These are phyloP conservation scores for Ustilago esculenta DNA, from an alignment of 1,284 basidiomycete species.

Conservation along the genomic window DNA sequence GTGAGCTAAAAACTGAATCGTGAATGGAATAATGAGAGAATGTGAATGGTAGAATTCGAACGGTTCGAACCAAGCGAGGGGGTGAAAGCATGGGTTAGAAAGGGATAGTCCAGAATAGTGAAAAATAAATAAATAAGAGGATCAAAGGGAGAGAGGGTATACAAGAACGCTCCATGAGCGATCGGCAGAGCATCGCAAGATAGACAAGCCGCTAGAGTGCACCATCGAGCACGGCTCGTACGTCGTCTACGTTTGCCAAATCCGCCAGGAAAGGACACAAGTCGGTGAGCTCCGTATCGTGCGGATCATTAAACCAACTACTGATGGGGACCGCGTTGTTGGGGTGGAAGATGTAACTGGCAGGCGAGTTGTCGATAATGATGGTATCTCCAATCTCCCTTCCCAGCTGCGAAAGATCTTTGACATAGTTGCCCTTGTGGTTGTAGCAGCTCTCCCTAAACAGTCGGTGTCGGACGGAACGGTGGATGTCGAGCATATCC, in stretches of 20 bases:
- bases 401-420: slow-evolving; percentile 96
- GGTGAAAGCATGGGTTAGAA: too few relatives aligned
- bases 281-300: slow-evolving; percentile 93
- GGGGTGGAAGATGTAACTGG: slow-evolving; percentile 98
- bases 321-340: slow-evolving; percentile 99
- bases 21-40: too few relatives aligned
- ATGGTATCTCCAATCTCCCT: slow-evolving; percentile 91
- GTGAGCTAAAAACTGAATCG: too few relatives aligned
- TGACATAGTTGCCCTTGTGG: slow-evolving; percentile 98
- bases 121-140: background rate
- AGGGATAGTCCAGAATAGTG: too few relatives aligned
- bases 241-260: slow-evolving; percentile 84
- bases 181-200: too few relatives aligned
- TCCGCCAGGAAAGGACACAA: slow-evolving; percentile 92
- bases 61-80: too few relatives aligned
- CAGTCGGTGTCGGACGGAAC: slow-evolving; percentile 90
- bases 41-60: too few relatives aligned
- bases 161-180: too few relatives aligned
- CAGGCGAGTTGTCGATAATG: slow-evolving; percentile 98
- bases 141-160: slow-evolving; percentile 2
- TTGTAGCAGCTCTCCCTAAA: slow-evolving; percentile 99
- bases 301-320: slow-evolving; percentile 89
- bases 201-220: slow-evolving; percentile 19
- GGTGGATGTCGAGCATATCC: slow-evolving; percentile 92
- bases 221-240: slow-evolving; percentile 85